Evolutionary conservation across 1,284 basidiomycete genomes (phyloP), one percentile per base, ranked within the genome.

Genomic region (Cutaneotrichosporon mucoides): DNA sequence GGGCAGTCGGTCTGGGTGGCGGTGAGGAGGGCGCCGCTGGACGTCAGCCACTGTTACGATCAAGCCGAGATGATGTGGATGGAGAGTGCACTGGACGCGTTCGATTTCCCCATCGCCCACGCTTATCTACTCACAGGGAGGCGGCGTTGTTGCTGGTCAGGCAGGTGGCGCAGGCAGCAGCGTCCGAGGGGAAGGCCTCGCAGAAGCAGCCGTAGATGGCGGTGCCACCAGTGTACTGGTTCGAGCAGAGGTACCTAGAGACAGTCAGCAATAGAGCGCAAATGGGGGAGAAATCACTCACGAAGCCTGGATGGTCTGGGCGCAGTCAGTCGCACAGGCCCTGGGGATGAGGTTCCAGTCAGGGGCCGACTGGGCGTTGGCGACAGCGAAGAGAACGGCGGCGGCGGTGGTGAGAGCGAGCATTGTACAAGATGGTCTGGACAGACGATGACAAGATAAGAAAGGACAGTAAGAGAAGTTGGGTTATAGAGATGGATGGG

Each of bases 201-300:
- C 76, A 78, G 73, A 73, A 77, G 64, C 76, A 78, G 42, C 69
- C 70, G 68, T 73, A 75, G 59, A 71, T 62, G 54, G 70, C 63
- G 55, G 66, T 69, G 48, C 55, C 57, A 38, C 48, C 45, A 34
- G 47, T 15, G 66, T 66, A 69, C 61, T 72, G 59, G 40, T 62
- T 57, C 68, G 71, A 47, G 24, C 58, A 62, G 56, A 60, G 62
- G 57, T 12, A 62, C 11, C 61, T 62, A 41, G 11, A 0, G 24
- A 24, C 24, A 24, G 56, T 55, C 44, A 53, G 55, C 5, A 8
- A 10, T 0, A 45, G 24, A 24, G 24, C 24, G 24, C 24, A 24
- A 24, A 24, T 24, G 24, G 24, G 24, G 24, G 24, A 24, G 24
- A 24, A 24, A 24, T 24, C 6, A 59, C 61, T 44, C 33, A 72